Percentiles rank a stretch among this genome's conserved stretches.
Evolutionary conservation across 768 basidiomycete species (phyloP).

Genomic region (Boletus reticuloceps): DNA sequence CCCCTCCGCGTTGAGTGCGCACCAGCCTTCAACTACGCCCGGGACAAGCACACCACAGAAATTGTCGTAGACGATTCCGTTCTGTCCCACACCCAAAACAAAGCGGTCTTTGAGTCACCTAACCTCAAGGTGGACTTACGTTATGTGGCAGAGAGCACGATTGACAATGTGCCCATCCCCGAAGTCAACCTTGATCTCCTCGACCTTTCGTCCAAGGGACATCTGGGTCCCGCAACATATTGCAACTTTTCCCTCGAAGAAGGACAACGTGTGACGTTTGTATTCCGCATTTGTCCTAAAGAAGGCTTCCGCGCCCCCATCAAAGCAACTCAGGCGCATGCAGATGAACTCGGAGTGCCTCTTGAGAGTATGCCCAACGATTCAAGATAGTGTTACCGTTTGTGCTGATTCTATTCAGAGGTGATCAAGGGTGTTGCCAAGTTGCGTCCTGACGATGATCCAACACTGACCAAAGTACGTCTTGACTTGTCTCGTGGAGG

Average conservation of each 20-base stretch:
- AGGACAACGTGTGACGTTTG: constrained; percentile 89
- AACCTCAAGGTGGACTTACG: constrained; percentile 70
- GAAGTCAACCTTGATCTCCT: constrained; percentile 55
- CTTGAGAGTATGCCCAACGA: constrained; percentile 36
- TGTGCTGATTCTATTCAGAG: constrained; percentile 26
- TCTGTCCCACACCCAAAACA: constrained; percentile 43
- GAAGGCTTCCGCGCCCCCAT: constrained; percentile 10
- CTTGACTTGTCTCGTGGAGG: background rate
- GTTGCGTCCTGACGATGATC: constrained; percentile 61
- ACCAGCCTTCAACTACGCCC: constrained; percentile 95
- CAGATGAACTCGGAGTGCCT: constrained; percentile 45
- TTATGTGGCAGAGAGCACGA: constrained; percentile 59
- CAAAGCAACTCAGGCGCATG: constrained; percentile 37
- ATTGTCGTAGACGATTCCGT: constrained; percentile 49
- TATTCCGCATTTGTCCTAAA: constrained; percentile 71
- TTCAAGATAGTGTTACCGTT: background rate
- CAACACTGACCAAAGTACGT: constrained; percentile 61
- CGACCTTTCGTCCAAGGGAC: constrained; percentile 68
- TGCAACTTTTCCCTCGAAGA: constrained; percentile 65
- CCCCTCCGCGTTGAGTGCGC: constrained; percentile 87
- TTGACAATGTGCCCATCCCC: constrained; percentile 52
- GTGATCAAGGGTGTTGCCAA: constrained; percentile 45
- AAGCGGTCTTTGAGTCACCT: constrained; percentile 60
- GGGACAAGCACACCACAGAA: constrained; percentile 64
- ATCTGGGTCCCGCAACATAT: constrained; percentile 66